Base-by-base conservation (phyloP, 768 basidiomycete genomes). In the Dioszegia aurantiaca region DNA sequence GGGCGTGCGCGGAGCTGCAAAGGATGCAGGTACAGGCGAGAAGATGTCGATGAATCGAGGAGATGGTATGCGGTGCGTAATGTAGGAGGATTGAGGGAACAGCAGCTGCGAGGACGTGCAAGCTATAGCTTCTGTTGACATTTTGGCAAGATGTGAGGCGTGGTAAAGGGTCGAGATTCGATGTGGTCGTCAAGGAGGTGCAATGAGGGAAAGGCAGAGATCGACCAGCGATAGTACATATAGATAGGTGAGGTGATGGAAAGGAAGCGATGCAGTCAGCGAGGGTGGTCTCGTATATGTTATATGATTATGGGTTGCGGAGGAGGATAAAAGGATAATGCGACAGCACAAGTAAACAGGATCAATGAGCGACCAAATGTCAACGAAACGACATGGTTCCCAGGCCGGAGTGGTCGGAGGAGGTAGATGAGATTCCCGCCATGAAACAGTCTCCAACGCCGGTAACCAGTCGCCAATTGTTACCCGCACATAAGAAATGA, bases 61-160 rank as follows among this genome's bases (percentile, higher is more conserved):
- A 5, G 51, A 41, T 9, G 51, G 16, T 27, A 17, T 3, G 3
- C 36, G 36, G 21, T 21, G 51, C 6, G 36, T 5, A 8, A 26
- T 3, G 37, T 39, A 39, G 23, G 51, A 33, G 2, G 28, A 24
- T 17, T 16, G 33, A 19, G 51, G 39, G 21, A 28, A 40, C n/a
- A 33, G 5, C 36, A 33, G 36, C 19, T 31, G 46, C 3, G 46
- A 28, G 16, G 46, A 28, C 16, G 46, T 47, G 6, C 12, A 11
- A 9, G 46, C 46, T 47, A 33, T 47, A 28, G 31, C 24, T 23
- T 47, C 46, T 47, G 46, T 47, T 47, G 46, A 30, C 46, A 47
- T 47, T 16, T 17, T 42, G 36, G 10, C 9, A 37, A 37, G n/a
- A n/a, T n/a, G n/a, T n/a, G n/a, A n/a, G n/a, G n/a, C n/a, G n/a